Percentiles rank a stretch among this genome's conserved stretches.
phyloP scores from a whole-genome alignment of 179 eudicot genomes.

The Beta macrorhiza region DNA sequence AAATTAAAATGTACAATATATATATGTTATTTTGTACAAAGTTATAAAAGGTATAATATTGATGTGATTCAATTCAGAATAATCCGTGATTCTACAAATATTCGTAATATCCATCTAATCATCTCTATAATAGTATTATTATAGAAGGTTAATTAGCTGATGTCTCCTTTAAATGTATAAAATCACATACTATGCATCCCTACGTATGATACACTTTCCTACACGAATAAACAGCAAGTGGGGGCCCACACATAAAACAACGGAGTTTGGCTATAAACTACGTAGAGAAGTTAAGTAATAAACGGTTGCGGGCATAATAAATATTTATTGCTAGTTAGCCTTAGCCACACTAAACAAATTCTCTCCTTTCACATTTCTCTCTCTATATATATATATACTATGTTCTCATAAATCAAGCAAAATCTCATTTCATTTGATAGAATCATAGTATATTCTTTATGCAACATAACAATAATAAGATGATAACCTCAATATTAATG shows the following conservation, averaged over 20 bases:
- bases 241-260: neutral
- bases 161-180: neutral
- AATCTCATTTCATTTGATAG: neutral
- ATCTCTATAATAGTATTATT: too few relatives aligned
- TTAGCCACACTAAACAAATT: neutral
- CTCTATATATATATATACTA: neutral
- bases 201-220: neutral
- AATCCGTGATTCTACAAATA: too few relatives aligned
- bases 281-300: neutral
- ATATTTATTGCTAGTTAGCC: neutral
- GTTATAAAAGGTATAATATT: too few relatives aligned
- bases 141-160: too few relatives aligned
- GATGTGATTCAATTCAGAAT: too few relatives aligned
- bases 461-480: neutral
- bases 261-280: neutral
- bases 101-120: too few relatives aligned
- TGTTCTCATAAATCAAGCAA: neutral
- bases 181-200: neutral
- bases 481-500: neutral
- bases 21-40: too few relatives aligned
- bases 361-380: neutral
- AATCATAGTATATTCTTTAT: neutral
- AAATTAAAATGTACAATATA: too few relatives aligned
- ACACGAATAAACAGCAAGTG: neutral
- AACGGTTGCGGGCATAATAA: conserved; percentile 11